Conservation (phyloP, 2,329 filamentous ascomycete species). For the Rhynchosporium graminicola region DNA sequence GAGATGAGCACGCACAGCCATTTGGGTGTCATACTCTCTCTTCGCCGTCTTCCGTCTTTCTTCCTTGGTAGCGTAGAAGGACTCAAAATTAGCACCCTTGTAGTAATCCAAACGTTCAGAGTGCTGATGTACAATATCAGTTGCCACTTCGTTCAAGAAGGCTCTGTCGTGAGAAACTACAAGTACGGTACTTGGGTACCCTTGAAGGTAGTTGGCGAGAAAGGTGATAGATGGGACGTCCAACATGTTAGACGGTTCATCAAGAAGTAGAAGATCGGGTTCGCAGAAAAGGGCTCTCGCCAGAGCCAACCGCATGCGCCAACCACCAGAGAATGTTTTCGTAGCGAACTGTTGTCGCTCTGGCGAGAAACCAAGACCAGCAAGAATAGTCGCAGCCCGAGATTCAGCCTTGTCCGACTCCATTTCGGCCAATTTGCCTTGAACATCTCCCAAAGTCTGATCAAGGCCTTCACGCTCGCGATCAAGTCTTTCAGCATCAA, state of each 20-base stretch:
- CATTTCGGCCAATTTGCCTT: constrained; percentile 93
- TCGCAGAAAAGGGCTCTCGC: constrained; percentile 97
- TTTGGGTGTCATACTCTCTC: constrained; percentile 98
- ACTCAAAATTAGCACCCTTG: constrained; percentile 94
- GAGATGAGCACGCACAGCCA: constrained; percentile 88
- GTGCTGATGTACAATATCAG: constrained; percentile 98
- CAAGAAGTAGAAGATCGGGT: constrained; percentile 90
- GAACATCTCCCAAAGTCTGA: constrained; percentile 85
- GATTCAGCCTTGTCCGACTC: constrained; percentile 98
- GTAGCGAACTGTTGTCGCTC: constrained; percentile 92
- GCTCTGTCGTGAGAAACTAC: constrained; percentile 99
- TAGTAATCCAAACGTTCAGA: constrained; percentile 98
- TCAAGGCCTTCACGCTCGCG: constrained; percentile 88
- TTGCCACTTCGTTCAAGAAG: constrained; percentile 98
- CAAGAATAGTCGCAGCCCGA: constrained; percentile 90
- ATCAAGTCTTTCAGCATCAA: constrained; percentile 83
- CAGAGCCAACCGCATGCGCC: constrained; percentile 96
- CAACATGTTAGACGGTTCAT: constrained; percentile 99
- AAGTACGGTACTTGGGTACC: constrained; percentile 90
- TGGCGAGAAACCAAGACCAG: constrained; percentile 92
- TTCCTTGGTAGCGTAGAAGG: constrained; percentile 96
- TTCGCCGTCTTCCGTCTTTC: constrained; percentile 95
- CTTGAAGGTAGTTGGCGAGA: constrained; percentile 91
- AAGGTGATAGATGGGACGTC: constrained; percentile 99
- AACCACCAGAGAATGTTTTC: constrained; percentile 98